Evolutionary conservation across 1,284 basidiomycete genomes (phyloP).

Genomic region (Ceratobasidium sp.): DNA sequence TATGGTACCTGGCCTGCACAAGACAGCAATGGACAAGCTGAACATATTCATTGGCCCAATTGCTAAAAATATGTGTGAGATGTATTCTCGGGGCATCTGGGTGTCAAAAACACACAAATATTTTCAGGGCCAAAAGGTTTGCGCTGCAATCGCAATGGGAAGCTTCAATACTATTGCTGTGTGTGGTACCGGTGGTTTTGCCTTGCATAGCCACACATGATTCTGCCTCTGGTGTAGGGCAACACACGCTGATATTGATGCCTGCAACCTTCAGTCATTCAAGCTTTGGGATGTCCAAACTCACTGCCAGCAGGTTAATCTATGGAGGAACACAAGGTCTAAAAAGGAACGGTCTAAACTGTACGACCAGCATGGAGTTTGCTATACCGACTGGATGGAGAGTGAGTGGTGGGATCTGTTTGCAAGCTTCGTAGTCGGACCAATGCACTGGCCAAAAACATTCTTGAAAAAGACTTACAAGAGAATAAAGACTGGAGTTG

Average conservation of each 20-base stretch:
- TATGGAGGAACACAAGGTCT: background rate
- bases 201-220: constrained; percentile 5
- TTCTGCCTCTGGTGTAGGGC: background rate
- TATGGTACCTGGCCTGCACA: constrained; percentile 59
- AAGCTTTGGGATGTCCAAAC: background rate
- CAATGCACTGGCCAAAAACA: constrained; percentile 55
- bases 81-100: constrained; percentile 56
- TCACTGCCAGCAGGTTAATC: background rate
- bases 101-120: constrained; percentile 53
- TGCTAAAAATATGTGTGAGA: constrained; percentile 55
- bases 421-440: constrained; percentile 56
- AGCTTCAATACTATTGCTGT: constrained; percentile 58
- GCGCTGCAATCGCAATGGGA: constrained; percentile 53
- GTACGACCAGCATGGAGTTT: constrained; percentile 47
- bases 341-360: background rate
- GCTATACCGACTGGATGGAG: constrained; percentile 58
- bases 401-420: constrained; percentile 62
- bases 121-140: constrained; percentile 53
- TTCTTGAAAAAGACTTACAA: background rate
- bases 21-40: constrained; percentile 55
- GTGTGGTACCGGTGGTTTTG: constrained; percentile 53
- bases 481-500: background rate
- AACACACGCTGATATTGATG: background rate
- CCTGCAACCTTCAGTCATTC: background rate
- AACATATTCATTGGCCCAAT: constrained; percentile 59